Base-by-base conservation (phyloP, 305 asterid species). In the Solanum hybrid region DNA sequence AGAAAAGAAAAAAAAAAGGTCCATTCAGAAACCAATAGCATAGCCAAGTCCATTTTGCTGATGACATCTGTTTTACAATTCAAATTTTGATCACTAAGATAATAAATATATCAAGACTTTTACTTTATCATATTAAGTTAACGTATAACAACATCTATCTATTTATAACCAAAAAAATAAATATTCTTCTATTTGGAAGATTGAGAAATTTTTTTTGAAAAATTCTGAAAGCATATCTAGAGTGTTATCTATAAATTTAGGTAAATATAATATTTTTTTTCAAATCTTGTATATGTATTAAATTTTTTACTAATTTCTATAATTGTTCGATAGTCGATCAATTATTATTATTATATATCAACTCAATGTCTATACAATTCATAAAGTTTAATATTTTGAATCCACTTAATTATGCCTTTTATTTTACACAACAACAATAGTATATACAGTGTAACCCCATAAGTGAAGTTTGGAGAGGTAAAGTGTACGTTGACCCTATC, bases 401-500 rank as follows among this genome's bases (percentile, higher is more conserved):
- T 18, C 24, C 24, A 7, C 11, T 20, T 57, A 57, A 57, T 57
- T 57, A 18, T 18, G 24, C 5, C 69, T 57, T 57, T 57, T 57
- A 57, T 57, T 57, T 8, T 57, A 20, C 24, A 57, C 10, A 57
- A 57, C 4, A 18, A 57, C 10, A 57, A 57, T 57, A 18, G 2
- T 8, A 57, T 57, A 57, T 57, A 6, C 2, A 57, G 1, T 57
- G 5, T 57, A 57, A 18, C 0, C 4, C 2, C 24, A 18, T 57
- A 57, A 57, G 24, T 18, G 10, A 57, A 18, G 69, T 57, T 57
- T 1, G 24, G 4, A 18, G 11, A 57, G 11, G 24, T 18, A 18
- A 1, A 18, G 24, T 7, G 11, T 57, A 7, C 2, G 0, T 7
- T 18, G 1, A 18, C 0, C 11, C 4, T 57, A 3, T 0, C 11